These are phyloP conservation scores for Linum tenue DNA, from an alignment of 345 rosid species.

Conservation along the genomic window DNA sequence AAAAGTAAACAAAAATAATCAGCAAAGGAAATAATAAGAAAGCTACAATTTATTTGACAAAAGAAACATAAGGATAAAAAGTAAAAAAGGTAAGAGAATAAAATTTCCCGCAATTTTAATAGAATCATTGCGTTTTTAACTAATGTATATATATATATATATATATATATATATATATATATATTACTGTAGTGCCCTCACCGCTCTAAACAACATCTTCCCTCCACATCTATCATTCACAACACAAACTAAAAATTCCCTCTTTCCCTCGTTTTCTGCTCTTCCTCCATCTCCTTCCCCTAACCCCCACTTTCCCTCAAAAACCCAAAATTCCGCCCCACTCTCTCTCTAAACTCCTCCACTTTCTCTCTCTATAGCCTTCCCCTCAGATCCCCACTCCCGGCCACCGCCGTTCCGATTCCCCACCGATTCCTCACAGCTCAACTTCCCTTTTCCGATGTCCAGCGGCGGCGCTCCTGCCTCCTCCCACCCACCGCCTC, in stretches of 20 bases:
- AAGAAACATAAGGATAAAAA: no score
- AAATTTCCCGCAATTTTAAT: no score
- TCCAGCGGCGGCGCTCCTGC: constrained; percentile 42
- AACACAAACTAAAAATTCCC: constrained; percentile 14
- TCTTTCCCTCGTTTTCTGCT: constrained; percentile 25
- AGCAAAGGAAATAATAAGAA: no score
- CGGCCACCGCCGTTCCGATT: background rate
- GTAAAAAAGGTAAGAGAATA: no score
- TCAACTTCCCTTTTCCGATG: constrained; percentile 19
- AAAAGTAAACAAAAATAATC: no score
- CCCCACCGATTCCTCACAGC: background rate
- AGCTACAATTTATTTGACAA: no score
- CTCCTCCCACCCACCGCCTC: constrained; percentile 20
- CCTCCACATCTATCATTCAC: constrained; percentile 18
- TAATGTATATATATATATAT: no score
- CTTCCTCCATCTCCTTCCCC: constrained; percentile 8
- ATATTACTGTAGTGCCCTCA: background rate
- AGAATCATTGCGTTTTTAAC: no score
- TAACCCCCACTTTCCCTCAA: background rate
- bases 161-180: no score
- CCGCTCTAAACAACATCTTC: background rate
- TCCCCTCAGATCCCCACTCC: background rate
- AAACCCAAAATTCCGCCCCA: constrained; percentile 4
- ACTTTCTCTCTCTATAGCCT: background rate
- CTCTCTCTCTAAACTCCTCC: constrained; percentile 10